phyloP scores from a whole-genome alignment of 257 asterid genomes.

The Leptodermis oblonga region DNA sequence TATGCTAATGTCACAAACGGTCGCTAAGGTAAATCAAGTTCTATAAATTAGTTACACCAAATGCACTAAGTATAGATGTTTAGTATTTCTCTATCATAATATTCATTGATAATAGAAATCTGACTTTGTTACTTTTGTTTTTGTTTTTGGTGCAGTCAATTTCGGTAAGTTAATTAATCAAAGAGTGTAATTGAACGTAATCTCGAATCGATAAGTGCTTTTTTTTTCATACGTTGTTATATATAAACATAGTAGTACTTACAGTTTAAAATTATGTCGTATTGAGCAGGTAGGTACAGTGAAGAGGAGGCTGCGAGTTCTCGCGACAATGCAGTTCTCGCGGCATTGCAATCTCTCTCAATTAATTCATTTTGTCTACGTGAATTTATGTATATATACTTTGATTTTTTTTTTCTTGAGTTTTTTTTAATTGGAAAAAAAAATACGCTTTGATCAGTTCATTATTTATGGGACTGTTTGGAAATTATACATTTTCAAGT shows the following conservation, averaged over 20 bases:
- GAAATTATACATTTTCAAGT: no score
- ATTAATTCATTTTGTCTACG: no score
- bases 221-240: background rate
- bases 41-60: background rate
- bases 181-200: background rate
- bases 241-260: no score
- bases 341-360: background rate
- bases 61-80: background rate
- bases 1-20: background rate
- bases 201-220: background rate
- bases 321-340: background rate
- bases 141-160: background rate
- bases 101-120: no score
- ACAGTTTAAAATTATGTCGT: background rate
- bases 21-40: background rate
- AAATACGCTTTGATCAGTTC: background rate
- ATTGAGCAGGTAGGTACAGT: background rate
- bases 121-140: background rate
- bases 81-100: no score
- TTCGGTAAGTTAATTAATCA: background rate
- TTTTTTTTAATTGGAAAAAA: background rate
- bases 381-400: no score
- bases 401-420: background rate
- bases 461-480: no score
- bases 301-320: conserved; percentile 9